phyloP scores from a whole-genome alignment of 2,329 filamentous ascomycete genomes.

The Sporothrix variecibatus region DNA sequence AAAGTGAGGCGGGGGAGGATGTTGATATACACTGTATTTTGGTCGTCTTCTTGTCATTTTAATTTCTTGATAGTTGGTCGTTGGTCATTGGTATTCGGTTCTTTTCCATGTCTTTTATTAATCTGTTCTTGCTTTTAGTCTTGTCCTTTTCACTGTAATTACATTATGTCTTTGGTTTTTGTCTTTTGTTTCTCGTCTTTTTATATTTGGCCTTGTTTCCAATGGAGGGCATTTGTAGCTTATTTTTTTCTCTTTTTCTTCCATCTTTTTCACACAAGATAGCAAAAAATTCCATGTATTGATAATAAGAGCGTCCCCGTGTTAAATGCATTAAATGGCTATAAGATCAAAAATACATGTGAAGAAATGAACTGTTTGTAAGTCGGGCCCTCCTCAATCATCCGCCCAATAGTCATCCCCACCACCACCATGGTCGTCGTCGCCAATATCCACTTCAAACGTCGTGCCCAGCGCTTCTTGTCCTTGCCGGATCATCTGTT shows the following conservation, averaged over 20 bases:
- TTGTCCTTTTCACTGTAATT: background rate
- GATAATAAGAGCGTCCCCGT: background rate
- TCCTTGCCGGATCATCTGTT: conserved; percentile 86
- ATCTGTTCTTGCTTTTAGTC: background rate
- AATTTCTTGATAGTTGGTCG: background rate
- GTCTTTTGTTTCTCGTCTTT: background rate
- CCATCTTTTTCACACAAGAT: background rate
- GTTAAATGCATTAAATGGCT: background rate
- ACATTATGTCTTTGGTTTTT: background rate
- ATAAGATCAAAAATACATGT: background rate
- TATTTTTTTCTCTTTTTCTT: background rate
- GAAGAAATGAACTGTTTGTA: background rate
- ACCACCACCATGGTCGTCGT: conserved; percentile 36
- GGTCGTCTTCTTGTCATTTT: background rate
- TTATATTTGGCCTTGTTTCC: background rate
- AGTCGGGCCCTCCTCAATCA: no score
- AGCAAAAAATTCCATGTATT: background rate
- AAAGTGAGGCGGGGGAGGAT: no score
- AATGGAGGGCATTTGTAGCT: background rate
- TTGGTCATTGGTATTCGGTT: background rate
- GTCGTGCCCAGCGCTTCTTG: conserved; percentile 80
- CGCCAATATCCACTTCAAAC: conserved; percentile 59
- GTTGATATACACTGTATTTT: background rate
- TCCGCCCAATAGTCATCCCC: conserved; percentile 32
- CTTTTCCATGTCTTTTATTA: background rate